These are phyloP conservation scores for Dryadomyces quercus-mongolicae DNA, from an alignment of 2,329 filamentous ascomycete species.

Conservation along the genomic window DNA sequence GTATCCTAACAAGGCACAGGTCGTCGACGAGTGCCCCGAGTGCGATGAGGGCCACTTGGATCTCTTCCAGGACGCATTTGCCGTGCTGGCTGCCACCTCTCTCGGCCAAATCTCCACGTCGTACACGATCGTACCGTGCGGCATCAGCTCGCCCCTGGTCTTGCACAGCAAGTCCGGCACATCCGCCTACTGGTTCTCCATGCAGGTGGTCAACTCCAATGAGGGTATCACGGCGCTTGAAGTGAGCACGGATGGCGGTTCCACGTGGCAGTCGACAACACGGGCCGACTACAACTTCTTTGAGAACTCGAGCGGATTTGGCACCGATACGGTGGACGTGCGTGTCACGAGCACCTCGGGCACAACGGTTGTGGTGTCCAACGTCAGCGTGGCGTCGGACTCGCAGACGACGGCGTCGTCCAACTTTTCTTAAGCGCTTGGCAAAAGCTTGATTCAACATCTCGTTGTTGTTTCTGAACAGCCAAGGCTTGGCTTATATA, in stretches of 20 bases:
- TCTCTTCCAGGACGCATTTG: constrained; percentile 30
- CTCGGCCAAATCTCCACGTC: constrained; percentile 23
- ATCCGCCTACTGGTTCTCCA: constrained; percentile 31
- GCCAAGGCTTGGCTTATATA: not conserved
- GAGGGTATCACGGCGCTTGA: constrained; percentile 42
- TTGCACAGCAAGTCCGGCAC: constrained; percentile 32
- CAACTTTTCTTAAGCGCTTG: constrained; percentile 1
- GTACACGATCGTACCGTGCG: constrained; percentile 25
- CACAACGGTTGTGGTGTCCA: not conserved
- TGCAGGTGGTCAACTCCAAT: constrained; percentile 54
- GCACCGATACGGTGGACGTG: constrained; percentile 3
- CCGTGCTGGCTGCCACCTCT: constrained; percentile 21
- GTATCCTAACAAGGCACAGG: too few species aligned
- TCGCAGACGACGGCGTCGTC: constrained; percentile 3
- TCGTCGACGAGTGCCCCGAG: constrained; percentile 32
- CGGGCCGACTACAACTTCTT: constrained; percentile 50
- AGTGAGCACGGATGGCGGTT: constrained; percentile 47
- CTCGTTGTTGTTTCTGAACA: too few species aligned
- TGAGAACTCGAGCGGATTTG: constrained; percentile 35
- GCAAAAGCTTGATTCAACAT: not conserved
- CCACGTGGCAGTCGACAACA: constrained; percentile 42
- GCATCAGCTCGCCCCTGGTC: constrained; percentile 26
- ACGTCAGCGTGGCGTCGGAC: constrained; percentile 4
- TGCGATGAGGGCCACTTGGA: constrained; percentile 29
- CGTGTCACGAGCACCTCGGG: constrained; percentile 5